Conservation (phyloP, 2,329 filamentous ascomycete species). For the Cercospora sesami region DNA sequence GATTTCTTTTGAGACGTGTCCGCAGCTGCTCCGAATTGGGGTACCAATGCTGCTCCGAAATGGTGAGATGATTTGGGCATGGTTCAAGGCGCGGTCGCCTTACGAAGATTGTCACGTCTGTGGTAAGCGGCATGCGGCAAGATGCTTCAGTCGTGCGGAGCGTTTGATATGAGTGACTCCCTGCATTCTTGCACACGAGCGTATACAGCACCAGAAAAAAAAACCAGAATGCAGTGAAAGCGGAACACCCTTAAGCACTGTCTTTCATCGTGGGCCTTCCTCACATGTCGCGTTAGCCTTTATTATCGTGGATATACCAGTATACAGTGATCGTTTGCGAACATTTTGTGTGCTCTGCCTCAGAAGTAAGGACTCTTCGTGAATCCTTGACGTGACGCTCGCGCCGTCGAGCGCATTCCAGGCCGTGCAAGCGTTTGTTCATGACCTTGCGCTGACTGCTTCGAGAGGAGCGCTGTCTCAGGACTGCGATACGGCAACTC, state of each 20-base stretch:
- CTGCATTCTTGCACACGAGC: background rate
- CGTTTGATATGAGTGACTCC: background rate
- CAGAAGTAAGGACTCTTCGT: conserved; percentile 1
- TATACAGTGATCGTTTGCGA: background rate
- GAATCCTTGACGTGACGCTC: background rate
- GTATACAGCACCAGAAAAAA: background rate
- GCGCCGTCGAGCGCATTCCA: background rate
- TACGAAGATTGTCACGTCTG: background rate
- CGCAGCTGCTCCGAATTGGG: background rate
- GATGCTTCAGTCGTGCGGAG: background rate
- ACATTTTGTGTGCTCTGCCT: background rate
- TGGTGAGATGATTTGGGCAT: background rate
- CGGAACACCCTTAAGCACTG: background rate
- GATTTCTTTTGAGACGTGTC: background rate
- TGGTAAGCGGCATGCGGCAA: background rate
- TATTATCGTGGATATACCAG: background rate
- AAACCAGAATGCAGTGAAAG: background rate
- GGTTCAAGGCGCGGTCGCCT: background rate
- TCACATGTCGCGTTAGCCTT: background rate
- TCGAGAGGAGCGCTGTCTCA: background rate
- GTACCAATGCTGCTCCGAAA: background rate
- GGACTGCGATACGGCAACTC: background rate
- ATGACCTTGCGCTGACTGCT: background rate
- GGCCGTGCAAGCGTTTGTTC: background rate
- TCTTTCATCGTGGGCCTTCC: background rate